phyloP scores from a whole-genome alignment of 495 filamentous ascomycete species.

The Talaromyces adpressus region DNA sequence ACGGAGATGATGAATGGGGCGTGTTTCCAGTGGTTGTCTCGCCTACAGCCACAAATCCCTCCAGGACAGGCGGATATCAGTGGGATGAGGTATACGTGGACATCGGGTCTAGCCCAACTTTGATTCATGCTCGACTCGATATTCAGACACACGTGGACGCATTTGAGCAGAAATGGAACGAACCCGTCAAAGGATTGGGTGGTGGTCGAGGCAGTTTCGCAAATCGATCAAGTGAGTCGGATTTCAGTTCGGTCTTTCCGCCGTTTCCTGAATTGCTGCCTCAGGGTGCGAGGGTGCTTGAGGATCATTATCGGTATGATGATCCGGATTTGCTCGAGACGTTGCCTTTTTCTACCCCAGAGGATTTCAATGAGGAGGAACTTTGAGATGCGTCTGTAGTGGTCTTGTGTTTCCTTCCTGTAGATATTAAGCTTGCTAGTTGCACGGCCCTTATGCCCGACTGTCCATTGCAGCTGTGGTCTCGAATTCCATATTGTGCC shows the following conservation, averaged over 20 bases:
- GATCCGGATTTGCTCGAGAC: background rate
- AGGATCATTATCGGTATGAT: background rate
- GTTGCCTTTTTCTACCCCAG: background rate
- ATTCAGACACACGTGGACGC: background rate
- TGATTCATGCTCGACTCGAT: background rate
- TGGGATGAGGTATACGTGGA: background rate
- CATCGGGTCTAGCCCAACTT: background rate
- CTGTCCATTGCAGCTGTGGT: background rate
- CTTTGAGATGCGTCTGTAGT: background rate
- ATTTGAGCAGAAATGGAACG: slow-evolving; percentile 2
- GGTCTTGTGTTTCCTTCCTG: background rate
- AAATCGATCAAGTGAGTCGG: background rate
- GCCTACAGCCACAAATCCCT: background rate
- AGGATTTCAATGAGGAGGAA: background rate
- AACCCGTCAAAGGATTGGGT: background rate
- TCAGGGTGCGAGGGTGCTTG: background rate
- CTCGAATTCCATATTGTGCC: background rate
- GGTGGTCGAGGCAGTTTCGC: background rate
- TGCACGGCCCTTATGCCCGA: background rate
- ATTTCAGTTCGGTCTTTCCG: background rate
- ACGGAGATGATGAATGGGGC: background rate
- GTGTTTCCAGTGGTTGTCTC: background rate
- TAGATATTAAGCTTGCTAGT: background rate
- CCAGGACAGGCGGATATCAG: background rate
- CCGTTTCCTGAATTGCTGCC: background rate